phyloP scores from a whole-genome alignment of 331 rosid species.

The Stylosanthes scabra region DNA sequence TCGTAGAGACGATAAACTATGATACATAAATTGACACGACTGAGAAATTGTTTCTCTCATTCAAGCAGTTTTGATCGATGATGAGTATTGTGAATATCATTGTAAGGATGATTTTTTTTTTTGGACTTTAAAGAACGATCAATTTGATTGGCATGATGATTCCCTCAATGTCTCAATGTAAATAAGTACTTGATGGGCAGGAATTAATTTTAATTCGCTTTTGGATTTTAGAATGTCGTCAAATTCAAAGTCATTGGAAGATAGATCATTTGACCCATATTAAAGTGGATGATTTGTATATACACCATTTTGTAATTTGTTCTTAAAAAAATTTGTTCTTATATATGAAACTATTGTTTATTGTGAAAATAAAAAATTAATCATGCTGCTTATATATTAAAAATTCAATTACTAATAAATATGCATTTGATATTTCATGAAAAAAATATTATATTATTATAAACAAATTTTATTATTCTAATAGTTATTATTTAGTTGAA shows the following conservation, averaged over 20 bases:
- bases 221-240: not conserved
- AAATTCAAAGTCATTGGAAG: not conserved
- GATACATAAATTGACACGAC: constrained; percentile 56
- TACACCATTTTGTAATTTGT: not conserved
- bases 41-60: constrained; percentile 33
- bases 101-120: constrained; percentile 43
- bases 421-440: too few species aligned
- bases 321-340: too few species aligned
- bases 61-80: constrained; percentile 20
- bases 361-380: too few species aligned
- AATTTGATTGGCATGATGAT: too few species aligned
- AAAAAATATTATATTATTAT: too few species aligned
- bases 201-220: not conserved
- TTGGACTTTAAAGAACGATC: too few species aligned
- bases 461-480: too few species aligned
- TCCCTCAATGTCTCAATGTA: not conserved
- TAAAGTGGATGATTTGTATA: not conserved
- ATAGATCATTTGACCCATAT: not conserved
- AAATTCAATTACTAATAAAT: too few species aligned
- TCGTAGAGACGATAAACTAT: constrained; percentile 52
- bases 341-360: too few species aligned
- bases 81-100: constrained; percentile 1
- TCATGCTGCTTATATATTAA: too few species aligned
- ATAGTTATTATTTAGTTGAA: too few species aligned
- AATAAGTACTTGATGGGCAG: not conserved